phyloP scores from a whole-genome alignment of 306 rosid species.

The Trichosanthes truncata region DNA sequence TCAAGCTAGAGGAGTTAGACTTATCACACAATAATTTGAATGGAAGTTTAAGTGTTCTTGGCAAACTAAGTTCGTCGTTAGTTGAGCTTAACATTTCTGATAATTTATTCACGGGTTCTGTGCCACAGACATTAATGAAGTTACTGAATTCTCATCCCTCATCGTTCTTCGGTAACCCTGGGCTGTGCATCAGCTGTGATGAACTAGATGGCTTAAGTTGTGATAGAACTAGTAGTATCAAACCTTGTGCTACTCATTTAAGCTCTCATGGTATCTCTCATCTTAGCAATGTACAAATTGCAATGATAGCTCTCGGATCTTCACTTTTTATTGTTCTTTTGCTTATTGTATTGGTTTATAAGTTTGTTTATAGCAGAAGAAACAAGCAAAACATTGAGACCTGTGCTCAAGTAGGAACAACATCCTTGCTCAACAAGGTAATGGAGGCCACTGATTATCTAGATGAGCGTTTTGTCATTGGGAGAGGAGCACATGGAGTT shows the following conservation, averaged over 20 bases:
- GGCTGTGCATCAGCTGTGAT: constrained; percentile 43
- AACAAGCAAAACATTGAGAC: constrained; percentile 20
- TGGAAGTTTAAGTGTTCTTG: constrained; percentile 43
- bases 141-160: constrained; percentile 28
- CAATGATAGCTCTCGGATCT: constrained; percentile 50
- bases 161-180: constrained; percentile 54
- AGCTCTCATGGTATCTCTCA: constrained; percentile 13
- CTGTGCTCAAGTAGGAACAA: constrained; percentile 26
- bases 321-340: constrained; percentile 24
- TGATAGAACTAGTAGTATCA: constrained; percentile 17
- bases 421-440: constrained; percentile 27
- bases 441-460: constrained; percentile 59
- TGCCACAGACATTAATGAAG: constrained; percentile 45
- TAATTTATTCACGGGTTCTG: constrained; percentile 53
- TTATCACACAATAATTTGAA: constrained; percentile 66
- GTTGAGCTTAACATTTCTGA: constrained; percentile 40
- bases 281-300: constrained; percentile 26
- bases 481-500: constrained; percentile 86
- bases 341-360: constrained; percentile 28
- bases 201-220: constrained; percentile 29
- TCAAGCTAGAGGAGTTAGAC: constrained; percentile 32
- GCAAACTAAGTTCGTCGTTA: constrained; percentile 25
- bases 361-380: constrained; percentile 18
- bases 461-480: constrained; percentile 45
- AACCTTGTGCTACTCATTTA: constrained; percentile 34